Percentiles rank a stretch among this genome's conserved stretches.
Evolutionary conservation across 2,329 filamentous ascomycete species (phyloP).

Genomic region (Pseudocercospora musae): DNA sequence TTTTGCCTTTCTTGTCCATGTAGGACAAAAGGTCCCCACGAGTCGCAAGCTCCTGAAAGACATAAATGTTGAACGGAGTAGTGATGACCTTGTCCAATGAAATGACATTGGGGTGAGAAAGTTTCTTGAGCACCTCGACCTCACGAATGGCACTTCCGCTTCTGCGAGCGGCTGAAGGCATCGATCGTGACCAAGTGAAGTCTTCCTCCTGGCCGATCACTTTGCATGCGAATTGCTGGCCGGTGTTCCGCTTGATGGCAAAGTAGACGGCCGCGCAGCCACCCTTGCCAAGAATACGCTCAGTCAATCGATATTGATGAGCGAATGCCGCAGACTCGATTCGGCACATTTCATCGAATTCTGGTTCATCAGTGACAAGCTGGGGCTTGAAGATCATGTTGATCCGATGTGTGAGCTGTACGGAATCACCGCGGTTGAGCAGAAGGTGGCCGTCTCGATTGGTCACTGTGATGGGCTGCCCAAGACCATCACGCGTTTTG

Average conservation of each 20-base stretch:
- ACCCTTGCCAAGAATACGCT: constrained; percentile 54
- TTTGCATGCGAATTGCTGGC: constrained; percentile 67
- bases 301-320: constrained; percentile 48
- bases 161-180: background rate
- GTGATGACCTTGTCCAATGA: constrained; percentile 55
- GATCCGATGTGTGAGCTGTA: constrained; percentile 35
- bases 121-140: constrained; percentile 48
- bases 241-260: constrained; percentile 50
- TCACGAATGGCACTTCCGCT: constrained; percentile 33
- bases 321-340: constrained; percentile 40
- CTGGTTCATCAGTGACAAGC: constrained; percentile 5
- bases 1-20: constrained; percentile 48
- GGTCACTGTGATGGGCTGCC: constrained; percentile 27
- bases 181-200: background rate
- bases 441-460: constrained; percentile 38
- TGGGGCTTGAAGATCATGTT: constrained; percentile 27
- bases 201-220: constrained; percentile 42
- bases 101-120: constrained; percentile 61
- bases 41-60: constrained; percentile 59
- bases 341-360: background rate
- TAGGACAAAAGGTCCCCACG: constrained; percentile 62
- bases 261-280: constrained; percentile 54
- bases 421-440: constrained; percentile 43
- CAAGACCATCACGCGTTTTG: constrained; percentile 26
- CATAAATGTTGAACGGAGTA: constrained; percentile 54